A percentile compares a stretch with the other conserved stretches of the same genome.
phyloP scores from a whole-genome alignment of 1,139 yeast species.

The Geotrichum macrosporum region DNA sequence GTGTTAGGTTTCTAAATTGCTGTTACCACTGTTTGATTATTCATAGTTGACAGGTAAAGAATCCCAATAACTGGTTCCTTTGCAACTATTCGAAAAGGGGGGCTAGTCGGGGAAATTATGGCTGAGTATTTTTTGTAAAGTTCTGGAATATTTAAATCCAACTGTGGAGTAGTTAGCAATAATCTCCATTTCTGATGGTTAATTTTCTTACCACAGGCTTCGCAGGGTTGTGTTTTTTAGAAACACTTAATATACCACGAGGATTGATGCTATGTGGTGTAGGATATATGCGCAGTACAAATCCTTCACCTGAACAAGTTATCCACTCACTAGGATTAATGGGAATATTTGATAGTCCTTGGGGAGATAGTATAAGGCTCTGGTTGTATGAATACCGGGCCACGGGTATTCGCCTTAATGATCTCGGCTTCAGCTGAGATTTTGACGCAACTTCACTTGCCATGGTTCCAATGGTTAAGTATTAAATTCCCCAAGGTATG shows the following conservation, averaged over 20 bases:
- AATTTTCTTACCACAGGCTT: background rate
- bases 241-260: background rate
- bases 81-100: conserved; percentile 21
- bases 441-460: too few relatives aligned
- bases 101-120: conserved; percentile 10
- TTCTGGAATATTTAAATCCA: conserved; percentile 5
- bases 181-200: background rate
- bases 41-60: conserved; percentile 19
- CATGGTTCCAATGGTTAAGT: too few relatives aligned
- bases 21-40: conserved; percentile 12
- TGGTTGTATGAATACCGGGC: conserved; percentile 10
- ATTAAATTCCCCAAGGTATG: too few relatives aligned
- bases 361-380: conserved; percentile 3
- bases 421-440: too few relatives aligned
- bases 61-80: conserved; percentile 22
- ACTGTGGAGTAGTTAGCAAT: background rate
- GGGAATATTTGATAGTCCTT: conserved; percentile 5
- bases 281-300: background rate
- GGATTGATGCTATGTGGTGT: background rate
- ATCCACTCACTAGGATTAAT: background rate
- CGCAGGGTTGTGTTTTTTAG: too few relatives aligned
- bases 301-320: background rate
- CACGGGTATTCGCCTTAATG: background rate
- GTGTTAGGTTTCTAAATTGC: background rate
- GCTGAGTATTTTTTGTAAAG: conserved; percentile 15